Base-by-base conservation (phyloP, 192 early-diverging fungal genomes). In the Backusella psychrophila region DNA sequence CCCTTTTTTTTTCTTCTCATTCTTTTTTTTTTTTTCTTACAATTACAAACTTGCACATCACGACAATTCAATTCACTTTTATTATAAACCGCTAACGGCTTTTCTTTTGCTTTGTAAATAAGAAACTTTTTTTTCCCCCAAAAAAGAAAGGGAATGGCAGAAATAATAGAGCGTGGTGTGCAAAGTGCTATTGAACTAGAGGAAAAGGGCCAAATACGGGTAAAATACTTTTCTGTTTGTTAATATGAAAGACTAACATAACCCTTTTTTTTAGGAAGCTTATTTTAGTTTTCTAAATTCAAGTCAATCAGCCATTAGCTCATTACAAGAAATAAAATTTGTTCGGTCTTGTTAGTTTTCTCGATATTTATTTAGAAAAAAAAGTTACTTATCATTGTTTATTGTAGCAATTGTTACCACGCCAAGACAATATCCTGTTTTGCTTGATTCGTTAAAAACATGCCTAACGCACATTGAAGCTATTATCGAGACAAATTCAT, bases 281-380 rank as follows among this genome's bases (percentile, higher is more conserved):
- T 90, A 90, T 74, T 84, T 87, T 66, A 76, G 75, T 42, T 84
- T 85, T 71, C 53, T 88, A 39, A 78, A 76, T 70, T 76, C 83
- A 23, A 82, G 83, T 31, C 85, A 88, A 69, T 63, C 78, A 15
- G 78, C 86, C 4, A 66, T 87, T 7, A 77, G 81, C 49, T 79
- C 87, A n/a, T 76, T 90, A 19, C 74, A 84, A 46, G 85, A 82
- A 63, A 84, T 88, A 66, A 88, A 87, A 79, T 90, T 90, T 63
- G 78, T 90, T 72, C 85, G 87, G 81, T 83, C 88, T 75, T 81
- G 89, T 90, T 78, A 80, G 83, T 75, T 35, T 34, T 17, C 42
- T 29, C 59, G n/a, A 52, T 35, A 65, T 23, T 3, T 49, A 23
- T 8, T 26, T 34, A 53, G n/a, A 69, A 39, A 52, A 21, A 53